Percentiles rank a stretch among this genome's conserved stretches.
Conservation (phyloP, 352 stramenopile genomes). For the Phytophthora foliorum region DNA sequence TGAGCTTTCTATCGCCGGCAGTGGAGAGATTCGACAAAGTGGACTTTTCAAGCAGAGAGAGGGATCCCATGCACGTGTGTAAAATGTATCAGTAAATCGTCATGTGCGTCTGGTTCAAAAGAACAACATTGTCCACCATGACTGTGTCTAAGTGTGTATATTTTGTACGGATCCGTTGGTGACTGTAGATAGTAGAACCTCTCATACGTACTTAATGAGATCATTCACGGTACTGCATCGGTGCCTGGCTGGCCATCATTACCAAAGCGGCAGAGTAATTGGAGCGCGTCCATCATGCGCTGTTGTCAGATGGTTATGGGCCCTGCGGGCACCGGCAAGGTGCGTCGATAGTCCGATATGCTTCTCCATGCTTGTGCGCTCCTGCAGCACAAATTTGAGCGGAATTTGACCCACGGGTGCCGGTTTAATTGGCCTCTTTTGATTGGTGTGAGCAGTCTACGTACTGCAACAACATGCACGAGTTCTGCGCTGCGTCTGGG, state of each 20-base stretch:
- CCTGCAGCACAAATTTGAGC: slow-evolving; percentile 20
- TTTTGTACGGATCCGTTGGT: neutral
- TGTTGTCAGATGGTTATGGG: slow-evolving; percentile 94
- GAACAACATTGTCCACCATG: neutral
- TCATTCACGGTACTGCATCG: slow-evolving; percentile 1
- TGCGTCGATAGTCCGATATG: slow-evolving; percentile 26
- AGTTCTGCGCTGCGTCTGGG: slow-evolving; percentile 88
- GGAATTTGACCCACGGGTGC: slow-evolving; percentile 11
- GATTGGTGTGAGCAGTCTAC: slow-evolving; percentile 70
- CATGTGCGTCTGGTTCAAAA: slow-evolving; percentile 3
- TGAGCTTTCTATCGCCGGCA: slow-evolving; percentile 31
- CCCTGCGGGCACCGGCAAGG: slow-evolving; percentile 92
- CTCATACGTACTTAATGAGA: slow-evolving; percentile 19
- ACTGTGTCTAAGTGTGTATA: neutral
- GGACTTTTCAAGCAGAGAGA: slow-evolving; percentile 14
- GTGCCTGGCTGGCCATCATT: slow-evolving; percentile 30
- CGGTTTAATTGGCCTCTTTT: slow-evolving; percentile 20
- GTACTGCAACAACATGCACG: slow-evolving; percentile 95
- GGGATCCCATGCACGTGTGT: slow-evolving; percentile 19
- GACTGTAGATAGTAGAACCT: neutral
- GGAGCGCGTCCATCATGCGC: slow-evolving; percentile 63
- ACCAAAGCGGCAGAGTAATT: slow-evolving; percentile 23
- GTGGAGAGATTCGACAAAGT: slow-evolving; percentile 21
- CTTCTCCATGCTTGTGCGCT: neutral
- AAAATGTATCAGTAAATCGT: slow-evolving; percentile 41